These are phyloP conservation scores for Ulvella scutata DNA, from an alignment of 139 green algal species.

Conservation along the genomic window DNA sequence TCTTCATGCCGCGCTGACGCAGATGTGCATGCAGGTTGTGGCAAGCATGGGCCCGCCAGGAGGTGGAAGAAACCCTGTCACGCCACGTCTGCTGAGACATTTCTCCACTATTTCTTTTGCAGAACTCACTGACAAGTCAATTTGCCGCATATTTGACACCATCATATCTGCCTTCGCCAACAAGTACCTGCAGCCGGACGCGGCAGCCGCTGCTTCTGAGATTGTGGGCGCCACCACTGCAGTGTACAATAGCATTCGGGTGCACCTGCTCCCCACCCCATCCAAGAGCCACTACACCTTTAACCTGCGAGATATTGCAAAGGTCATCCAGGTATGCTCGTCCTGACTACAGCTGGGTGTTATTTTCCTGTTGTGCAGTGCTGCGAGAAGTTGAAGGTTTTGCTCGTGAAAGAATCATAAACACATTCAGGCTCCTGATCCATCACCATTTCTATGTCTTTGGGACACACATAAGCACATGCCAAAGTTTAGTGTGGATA, in stretches of 20 bases:
- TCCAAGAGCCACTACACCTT: constrained; percentile 61
- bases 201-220: constrained; percentile 15
- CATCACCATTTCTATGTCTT: background rate
- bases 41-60: constrained; percentile 49
- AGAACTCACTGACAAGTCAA: constrained; percentile 40
- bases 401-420: no score
- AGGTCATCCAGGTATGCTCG: constrained; percentile 12
- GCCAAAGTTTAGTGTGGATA: background rate
- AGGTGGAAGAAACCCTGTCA: constrained; percentile 60
- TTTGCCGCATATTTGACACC: constrained; percentile 45
- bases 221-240: constrained; percentile 32
- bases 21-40: constrained; percentile 45
- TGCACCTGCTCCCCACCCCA: constrained; percentile 53
- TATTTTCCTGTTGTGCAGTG: background rate
- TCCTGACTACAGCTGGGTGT: background rate
- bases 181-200: constrained; percentile 31
- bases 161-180: constrained; percentile 41
- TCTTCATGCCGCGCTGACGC: no score
- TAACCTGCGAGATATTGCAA: constrained; percentile 59
- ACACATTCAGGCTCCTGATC: background rate
- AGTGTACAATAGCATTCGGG: constrained; percentile 48
- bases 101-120: constrained; percentile 53
- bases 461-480: background rate
- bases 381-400: no score
- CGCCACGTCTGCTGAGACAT: constrained; percentile 45